Evolutionary conservation across 2,329 filamentous ascomycete species (phyloP).

Genomic region (Cadophora malorum): DNA sequence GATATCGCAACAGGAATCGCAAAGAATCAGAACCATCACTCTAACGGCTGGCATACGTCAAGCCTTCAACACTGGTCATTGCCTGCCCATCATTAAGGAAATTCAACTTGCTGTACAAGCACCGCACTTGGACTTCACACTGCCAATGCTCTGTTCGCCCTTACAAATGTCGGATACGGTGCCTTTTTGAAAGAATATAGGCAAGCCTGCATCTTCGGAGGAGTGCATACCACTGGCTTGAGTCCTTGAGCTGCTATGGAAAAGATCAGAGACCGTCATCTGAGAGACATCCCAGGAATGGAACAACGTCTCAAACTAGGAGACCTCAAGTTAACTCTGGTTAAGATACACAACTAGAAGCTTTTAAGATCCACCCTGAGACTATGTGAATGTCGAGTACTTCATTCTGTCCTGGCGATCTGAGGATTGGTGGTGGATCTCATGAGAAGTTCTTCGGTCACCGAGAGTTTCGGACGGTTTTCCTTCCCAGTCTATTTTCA

Average conservation of each 20-base stretch:
- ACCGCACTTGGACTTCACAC: background rate
- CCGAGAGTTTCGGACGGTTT: background rate
- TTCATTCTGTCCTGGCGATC: background rate
- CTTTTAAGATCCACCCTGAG: background rate
- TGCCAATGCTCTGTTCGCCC: background rate
- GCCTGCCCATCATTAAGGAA: background rate
- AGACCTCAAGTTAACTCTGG: background rate
- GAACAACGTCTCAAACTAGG: background rate
- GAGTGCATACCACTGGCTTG: background rate
- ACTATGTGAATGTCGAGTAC: background rate
- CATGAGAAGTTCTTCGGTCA: background rate
- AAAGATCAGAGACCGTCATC: background rate
- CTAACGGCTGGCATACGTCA: background rate
- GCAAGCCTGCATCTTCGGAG: background rate
- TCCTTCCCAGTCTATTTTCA: background rate
- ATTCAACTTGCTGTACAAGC: background rate
- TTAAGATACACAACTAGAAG: background rate
- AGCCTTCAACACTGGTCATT: background rate
- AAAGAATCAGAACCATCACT: background rate
- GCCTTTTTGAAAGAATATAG: background rate
- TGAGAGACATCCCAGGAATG: background rate
- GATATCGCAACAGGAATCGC: background rate
- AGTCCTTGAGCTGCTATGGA: background rate
- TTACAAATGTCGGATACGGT: background rate
- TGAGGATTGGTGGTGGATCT: background rate